Percentiles rank a stretch among this genome's conserved stretches.
Conservation (phyloP, 495 filamentous ascomycete species). For the Thozetella sp. region DNA sequence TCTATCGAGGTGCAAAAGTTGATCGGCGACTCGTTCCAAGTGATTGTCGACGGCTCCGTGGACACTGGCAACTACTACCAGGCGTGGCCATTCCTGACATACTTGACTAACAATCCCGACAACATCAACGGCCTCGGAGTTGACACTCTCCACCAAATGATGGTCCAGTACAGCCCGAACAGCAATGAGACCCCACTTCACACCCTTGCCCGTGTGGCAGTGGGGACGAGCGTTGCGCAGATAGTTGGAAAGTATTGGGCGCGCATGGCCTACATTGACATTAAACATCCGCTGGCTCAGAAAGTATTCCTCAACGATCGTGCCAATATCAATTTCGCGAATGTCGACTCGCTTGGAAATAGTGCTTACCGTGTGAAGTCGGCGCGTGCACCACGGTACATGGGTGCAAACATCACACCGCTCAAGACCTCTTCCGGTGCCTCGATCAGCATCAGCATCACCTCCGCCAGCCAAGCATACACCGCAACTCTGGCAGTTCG, state of each 20-base stretch:
- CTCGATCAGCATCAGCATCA: slow-evolving; percentile 22
- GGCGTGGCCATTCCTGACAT: slow-evolving; percentile 34
- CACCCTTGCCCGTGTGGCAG: slow-evolving; percentile 23
- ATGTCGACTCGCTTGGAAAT: slow-evolving; percentile 27
- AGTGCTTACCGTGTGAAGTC: slow-evolving; percentile 37
- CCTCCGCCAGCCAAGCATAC: slow-evolving; percentile 19
- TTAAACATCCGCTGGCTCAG: slow-evolving; percentile 32
- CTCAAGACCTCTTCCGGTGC: slow-evolving; percentile 20
- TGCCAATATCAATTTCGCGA: slow-evolving; percentile 33
- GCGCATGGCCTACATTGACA: slow-evolving; percentile 40
- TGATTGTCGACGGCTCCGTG: slow-evolving; percentile 35
- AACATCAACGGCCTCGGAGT: slow-evolving; percentile 31
- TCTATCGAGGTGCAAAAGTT: slow-evolving; percentile 35
- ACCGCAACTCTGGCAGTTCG: slow-evolving; percentile 29
- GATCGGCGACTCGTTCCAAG: slow-evolving; percentile 34
- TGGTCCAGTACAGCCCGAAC: slow-evolving; percentile 30
- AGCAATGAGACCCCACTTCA: slow-evolving; percentile 42
- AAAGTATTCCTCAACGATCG: slow-evolving; percentile 22
- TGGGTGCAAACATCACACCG: slow-evolving; percentile 43
- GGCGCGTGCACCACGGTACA: slow-evolving; percentile 32
- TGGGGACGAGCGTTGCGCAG: slow-evolving; percentile 22
- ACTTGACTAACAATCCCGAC: slow-evolving; percentile 39
- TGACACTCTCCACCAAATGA: slow-evolving; percentile 28
- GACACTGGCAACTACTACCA: slow-evolving; percentile 21
- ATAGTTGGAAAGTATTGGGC: slow-evolving; percentile 41